phyloP scores from a whole-genome alignment of 2,329 filamentous ascomycete genomes.

The Colletotrichum sansevieriae region DNA sequence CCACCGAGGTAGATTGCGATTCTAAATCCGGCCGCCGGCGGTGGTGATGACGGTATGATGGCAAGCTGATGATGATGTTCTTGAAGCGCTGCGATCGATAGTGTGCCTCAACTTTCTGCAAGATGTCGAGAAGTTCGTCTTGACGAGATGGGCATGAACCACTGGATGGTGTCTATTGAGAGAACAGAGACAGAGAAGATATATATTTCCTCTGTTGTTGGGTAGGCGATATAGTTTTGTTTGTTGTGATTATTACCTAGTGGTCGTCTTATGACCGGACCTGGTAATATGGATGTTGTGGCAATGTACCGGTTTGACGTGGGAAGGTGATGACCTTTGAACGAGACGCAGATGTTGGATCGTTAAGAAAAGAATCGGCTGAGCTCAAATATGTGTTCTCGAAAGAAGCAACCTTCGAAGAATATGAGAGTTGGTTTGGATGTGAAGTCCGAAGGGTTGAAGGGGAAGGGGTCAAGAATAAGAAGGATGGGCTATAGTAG shows the following conservation, averaged over 20 bases:
- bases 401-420: not conserved
- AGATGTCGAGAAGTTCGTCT: not conserved
- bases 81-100: conserved; percentile 15
- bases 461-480: conserved; percentile 30
- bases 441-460: not conserved
- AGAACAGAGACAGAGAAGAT: not conserved
- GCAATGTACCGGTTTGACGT: not conserved
- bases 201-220: not conserved
- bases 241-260: conserved; percentile 30
- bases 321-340: not conserved
- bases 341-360: not conserved
- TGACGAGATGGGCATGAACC: not conserved
- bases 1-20: not conserved
- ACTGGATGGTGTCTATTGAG: not conserved
- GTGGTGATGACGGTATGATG: conserved; percentile 23
- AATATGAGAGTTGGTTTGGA: conserved; percentile 1
- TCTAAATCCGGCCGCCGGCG: conserved; percentile 25
- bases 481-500: conserved; percentile 27
- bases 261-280: conserved; percentile 27
- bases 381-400: not conserved
- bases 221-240: conserved; percentile 8
- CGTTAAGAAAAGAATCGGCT: not conserved
- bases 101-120: not conserved
- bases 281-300: not conserved
- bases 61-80: conserved; percentile 24